Conservation (phyloP, 441 rosid genomes). For the Populus trichocarpa region DNA sequence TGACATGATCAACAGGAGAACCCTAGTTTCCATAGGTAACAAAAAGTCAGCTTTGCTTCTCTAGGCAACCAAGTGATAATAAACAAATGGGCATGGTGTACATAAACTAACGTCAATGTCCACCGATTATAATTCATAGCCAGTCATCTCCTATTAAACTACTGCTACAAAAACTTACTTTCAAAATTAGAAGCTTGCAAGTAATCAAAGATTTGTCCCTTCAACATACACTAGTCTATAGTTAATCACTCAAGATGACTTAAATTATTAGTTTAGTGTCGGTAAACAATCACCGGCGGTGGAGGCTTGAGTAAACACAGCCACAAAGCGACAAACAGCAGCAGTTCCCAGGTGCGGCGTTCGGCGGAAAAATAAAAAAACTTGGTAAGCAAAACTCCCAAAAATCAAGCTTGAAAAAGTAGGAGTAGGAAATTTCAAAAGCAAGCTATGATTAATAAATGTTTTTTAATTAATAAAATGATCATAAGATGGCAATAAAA, state of each 20-base stretch:
- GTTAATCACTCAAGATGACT: neutral
- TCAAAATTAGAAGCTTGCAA: neutral
- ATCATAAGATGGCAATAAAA: neutral
- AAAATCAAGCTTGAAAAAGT: conserved; percentile 20
- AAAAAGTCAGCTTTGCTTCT: neutral
- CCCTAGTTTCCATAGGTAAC: neutral
- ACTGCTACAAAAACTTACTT: neutral
- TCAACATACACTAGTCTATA: neutral
- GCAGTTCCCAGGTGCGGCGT: conserved; percentile 95
- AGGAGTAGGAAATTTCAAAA: neutral
- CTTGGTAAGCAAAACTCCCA: neutral
- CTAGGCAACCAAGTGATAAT: neutral
- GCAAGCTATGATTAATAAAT: neutral
- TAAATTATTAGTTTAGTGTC: conserved; percentile 26
- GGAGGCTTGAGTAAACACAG: conserved; percentile 22
- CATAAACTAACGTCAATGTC: neutral
- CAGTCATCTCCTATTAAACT: neutral
- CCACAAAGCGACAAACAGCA: conserved; percentile 64
- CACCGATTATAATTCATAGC: neutral
- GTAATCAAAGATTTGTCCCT: neutral
- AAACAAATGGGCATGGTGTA: neutral
- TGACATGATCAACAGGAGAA: neutral
- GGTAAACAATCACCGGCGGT: conserved; percentile 35
- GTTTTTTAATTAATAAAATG: neutral
- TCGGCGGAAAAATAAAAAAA: conserved; percentile 66